Evolutionary conservation across 345 rosid genomes (phyloP), one percentile per base, ranked within the genome.

Genomic region (Eucalyptus tenuipes): DNA sequence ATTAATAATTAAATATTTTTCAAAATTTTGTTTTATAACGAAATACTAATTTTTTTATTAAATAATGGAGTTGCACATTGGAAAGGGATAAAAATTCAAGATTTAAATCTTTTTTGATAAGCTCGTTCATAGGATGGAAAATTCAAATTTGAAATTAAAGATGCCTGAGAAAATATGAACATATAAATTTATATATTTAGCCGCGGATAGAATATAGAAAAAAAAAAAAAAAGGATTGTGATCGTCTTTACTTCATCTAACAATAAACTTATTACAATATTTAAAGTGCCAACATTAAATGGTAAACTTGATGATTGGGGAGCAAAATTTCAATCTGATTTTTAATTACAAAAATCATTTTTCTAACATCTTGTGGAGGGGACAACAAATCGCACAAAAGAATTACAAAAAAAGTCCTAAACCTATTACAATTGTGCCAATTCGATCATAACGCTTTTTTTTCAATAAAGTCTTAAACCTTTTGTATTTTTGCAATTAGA

Each of bases 141-240:
- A n/a, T n/a, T n/a, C n/a, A n/a, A n/a, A n/a, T n/a, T n/a, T n/a
- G 8, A 29, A 29, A 29, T 61, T 29, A 17, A 27, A 61, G 31
- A 29, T 61, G 18, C 8, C 3, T 1, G 18, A 13, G 16, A 61
- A n/a, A 13, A 61, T 57, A 61, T 27, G 66, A 59, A 27, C 29
- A 59, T 59, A 59, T 12, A 25, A 59, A 59, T 59, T 27, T 59
- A 27, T 27, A 59, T 27, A 59, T 59, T 12, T 59, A 12, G 3
- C 15, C 0, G 0, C n/a, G 15, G 4, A 59, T 5, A 12, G 2
- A 59, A 59, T 59, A 59, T 59, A 13, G 2, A 59, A 11, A 59
- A 59, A n/a, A n/a, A n/a, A n/a, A n/a, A n/a, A n/a, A 59, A 1
- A 20, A 55, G 5, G 29, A 55, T 55, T 55, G 27, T 55, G 61